Evolutionary conservation across 495 filamentous ascomycete genomes (phyloP).

Genomic region (Neurospora discreta): DNA sequence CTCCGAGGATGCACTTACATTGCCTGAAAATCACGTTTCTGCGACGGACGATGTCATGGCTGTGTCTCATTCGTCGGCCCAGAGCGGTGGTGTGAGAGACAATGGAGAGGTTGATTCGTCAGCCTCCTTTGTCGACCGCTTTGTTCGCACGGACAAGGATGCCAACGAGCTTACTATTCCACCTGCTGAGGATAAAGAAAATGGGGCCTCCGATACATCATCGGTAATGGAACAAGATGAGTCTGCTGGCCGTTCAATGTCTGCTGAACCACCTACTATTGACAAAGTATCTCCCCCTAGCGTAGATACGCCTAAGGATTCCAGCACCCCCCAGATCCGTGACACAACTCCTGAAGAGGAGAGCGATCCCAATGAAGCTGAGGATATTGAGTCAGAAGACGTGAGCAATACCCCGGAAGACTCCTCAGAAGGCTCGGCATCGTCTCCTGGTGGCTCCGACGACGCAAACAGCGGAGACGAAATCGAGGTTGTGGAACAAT

Average conservation of each 20-base stretch:
- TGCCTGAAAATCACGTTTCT: neutral
- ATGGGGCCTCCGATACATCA: neutral
- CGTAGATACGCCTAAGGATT: neutral
- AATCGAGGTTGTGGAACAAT: slow-evolving; percentile 3
- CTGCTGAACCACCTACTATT: neutral
- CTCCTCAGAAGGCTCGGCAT: neutral
- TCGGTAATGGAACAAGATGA: neutral
- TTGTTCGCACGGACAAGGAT: neutral
- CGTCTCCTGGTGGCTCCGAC: neutral
- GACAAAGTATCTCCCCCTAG: neutral
- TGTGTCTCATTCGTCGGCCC: neutral
- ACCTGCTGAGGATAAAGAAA: neutral
- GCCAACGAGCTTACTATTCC: neutral
- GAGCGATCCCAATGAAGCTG: neutral
- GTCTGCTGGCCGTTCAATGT: neutral
- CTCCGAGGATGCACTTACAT: neutral
- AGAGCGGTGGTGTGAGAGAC: neutral
- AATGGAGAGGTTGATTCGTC: neutral
- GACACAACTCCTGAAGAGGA: neutral
- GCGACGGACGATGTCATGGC: neutral
- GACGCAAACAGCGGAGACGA: slow-evolving; percentile 1
- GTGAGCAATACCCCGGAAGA: neutral
- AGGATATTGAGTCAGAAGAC: neutral
- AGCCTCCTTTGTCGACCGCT: neutral
- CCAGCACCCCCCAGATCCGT: neutral